Evolutionary conservation across 2,329 filamentous ascomycete species (phyloP), one percentile per base, ranked within the genome.

Genomic region (Lasiodiplodia gonubiensis): DNA sequence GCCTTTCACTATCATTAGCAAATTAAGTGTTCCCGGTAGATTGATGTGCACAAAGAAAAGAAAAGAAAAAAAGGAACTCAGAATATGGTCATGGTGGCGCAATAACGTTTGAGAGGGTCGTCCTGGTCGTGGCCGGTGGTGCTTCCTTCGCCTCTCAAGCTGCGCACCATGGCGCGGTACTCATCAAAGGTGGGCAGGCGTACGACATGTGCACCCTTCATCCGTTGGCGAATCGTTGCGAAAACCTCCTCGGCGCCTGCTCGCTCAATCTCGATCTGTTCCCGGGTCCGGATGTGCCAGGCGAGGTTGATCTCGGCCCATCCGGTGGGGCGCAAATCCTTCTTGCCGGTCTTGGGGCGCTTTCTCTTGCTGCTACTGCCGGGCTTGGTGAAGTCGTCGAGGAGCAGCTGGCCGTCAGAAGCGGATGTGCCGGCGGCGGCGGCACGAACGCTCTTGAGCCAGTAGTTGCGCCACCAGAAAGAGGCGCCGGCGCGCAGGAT

Each of bases 381-480:
- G 11, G 59, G 59, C 59, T 63, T 63, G 42, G 59, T 63, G 42
- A 63, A 63, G 27, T 63, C 59, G 0, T 46, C 59, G 27, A 37
- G 42, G 18, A 46, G 42, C 1, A 46, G 42, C 7, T 21, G 7
- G n/a, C 42, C 42, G 42, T 18, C 21, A 7, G 42, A n/a, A 10
- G n/a, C 11, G n/a, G 21, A 16, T 18, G 46, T n/a, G 0, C 46
- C 46, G 4, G 25, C 35, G 18, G 42, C 46, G 21, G 30, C 33
- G n/a, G 8, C 48, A 12, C 33, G 61, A 33, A 64, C 39, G 35
- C 37, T 64, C 46, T 52, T 46, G 14, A 51, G 67, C 72, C 74
- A 75, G 74, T 76, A 77, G 52, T 77, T 74, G 16, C 73, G 66
- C 74, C 74, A 76, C 64, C 76, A 78, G 2, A 77, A 66, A 33